Conservation (phyloP, 2,329 filamentous ascomycete species). For the Aspergillus latus region DNA sequence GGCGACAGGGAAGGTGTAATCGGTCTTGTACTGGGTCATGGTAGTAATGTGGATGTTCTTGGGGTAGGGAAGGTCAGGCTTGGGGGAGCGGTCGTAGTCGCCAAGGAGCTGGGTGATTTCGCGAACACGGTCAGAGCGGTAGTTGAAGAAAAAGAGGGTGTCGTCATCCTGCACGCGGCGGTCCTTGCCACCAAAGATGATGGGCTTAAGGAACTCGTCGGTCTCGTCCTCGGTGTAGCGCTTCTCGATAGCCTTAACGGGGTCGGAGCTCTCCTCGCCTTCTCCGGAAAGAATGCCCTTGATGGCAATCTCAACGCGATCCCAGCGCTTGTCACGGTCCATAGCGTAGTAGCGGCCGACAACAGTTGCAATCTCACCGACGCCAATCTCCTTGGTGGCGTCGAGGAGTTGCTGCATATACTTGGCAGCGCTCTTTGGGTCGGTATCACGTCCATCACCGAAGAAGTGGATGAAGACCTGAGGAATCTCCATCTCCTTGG, state of each 20-base stretch:
- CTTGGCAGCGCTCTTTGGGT: slow-evolving; percentile 86
- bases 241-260: slow-evolving; percentile 80
- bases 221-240: slow-evolving; percentile 85
- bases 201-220: slow-evolving; percentile 98
- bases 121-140: slow-evolving; percentile 94
- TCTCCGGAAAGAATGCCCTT: slow-evolving; percentile 84
- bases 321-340: slow-evolving; percentile 99
- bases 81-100: slow-evolving; percentile 85
- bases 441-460: slow-evolving; percentile 94
- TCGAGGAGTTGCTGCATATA: slow-evolving; percentile 87
- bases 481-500: slow-evolving; percentile 82
- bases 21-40: slow-evolving; percentile 98
- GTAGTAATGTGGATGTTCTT: slow-evolving; percentile 84
- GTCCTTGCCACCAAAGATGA: slow-evolving; percentile 87
- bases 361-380: slow-evolving; percentile 85
- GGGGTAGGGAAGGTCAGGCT: slow-evolving; percentile 89
- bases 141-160: slow-evolving; percentile 99
- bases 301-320: slow-evolving; percentile 84
- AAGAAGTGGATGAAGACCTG: slow-evolving; percentile 99
- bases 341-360: slow-evolving; percentile 98
- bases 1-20: slow-evolving; percentile 88
- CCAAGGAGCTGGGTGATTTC: slow-evolving; percentile 95
- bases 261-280: slow-evolving; percentile 81
- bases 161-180: slow-evolving; percentile 86
- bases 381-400: slow-evolving; percentile 76